phyloP scores from a whole-genome alignment of 768 basidiomycete species.

The Amanita inopinata region DNA sequence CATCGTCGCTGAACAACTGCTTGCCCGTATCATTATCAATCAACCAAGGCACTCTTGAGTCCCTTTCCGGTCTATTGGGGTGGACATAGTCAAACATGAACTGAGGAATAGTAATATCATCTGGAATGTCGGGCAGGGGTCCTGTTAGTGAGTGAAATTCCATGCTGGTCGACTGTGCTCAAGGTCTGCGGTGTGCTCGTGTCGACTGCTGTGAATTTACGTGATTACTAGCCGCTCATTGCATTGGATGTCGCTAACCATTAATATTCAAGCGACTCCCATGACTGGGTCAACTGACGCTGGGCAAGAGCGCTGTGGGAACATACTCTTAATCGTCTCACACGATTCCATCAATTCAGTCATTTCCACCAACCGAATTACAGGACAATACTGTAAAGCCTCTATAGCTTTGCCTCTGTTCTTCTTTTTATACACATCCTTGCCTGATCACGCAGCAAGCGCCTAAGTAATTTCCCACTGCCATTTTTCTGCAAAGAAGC shows the following conservation, averaged over 20 bases:
- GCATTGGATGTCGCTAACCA: too few relatives aligned
- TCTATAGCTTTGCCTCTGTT: not conserved
- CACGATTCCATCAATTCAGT: too few relatives aligned
- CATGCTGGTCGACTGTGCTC: too few relatives aligned
- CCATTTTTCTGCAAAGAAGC: slow-evolving; percentile 35
- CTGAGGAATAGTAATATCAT: slow-evolving; percentile 42
- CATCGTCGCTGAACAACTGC: slow-evolving; percentile 29
- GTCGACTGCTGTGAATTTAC: too few relatives aligned
- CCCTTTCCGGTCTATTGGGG: slow-evolving; percentile 28
- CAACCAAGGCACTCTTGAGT: slow-evolving; percentile 28
- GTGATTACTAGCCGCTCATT: too few relatives aligned
- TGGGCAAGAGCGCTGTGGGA: too few relatives aligned
- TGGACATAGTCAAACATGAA: slow-evolving; percentile 40
- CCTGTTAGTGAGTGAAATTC: slow-evolving; percentile 21
- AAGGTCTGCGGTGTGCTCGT: too few relatives aligned
- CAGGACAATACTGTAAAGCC: too few relatives aligned
- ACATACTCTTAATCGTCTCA: too few relatives aligned
- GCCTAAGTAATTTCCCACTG: slow-evolving; percentile 44
- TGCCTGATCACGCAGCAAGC: slow-evolving; percentile 27
- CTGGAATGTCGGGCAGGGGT: slow-evolving; percentile 34
- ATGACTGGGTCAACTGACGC: too few relatives aligned
- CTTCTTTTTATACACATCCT: not conserved
- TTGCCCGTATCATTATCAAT: slow-evolving; percentile 42
- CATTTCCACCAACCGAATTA: too few relatives aligned
- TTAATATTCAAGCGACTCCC: too few relatives aligned